Conservation (phyloP, 257 asterid genomes). For the Gentiana straminea region DNA sequence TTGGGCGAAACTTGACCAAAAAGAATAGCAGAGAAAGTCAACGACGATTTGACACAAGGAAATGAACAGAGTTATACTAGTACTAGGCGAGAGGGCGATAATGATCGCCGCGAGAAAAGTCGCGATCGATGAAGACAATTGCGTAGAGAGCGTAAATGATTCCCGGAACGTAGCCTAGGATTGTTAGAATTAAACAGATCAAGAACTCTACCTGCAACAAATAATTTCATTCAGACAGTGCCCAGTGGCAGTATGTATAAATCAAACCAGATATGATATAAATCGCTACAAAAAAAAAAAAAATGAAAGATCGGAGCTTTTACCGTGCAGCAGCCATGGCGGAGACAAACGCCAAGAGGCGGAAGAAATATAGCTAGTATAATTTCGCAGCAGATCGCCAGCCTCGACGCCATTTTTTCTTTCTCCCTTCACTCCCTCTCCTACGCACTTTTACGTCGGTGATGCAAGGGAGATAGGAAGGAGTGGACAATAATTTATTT, state of each 20-base stretch:
- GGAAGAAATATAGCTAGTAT: constrained; percentile 61
- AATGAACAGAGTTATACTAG: not conserved
- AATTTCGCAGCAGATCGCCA: constrained; percentile 50
- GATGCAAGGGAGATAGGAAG: too few species aligned
- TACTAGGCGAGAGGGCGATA: constrained; percentile 19
- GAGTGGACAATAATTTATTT: too few species aligned
- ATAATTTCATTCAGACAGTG: not conserved
- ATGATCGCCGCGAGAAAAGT: constrained; percentile 24
- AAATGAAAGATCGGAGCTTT: not conserved
- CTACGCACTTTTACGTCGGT: too few species aligned
- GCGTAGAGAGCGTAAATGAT: constrained; percentile 35
- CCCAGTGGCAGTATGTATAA: not conserved
- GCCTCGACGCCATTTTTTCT: constrained; percentile 33
- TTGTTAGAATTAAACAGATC: constrained; percentile 15
- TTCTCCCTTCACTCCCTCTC: not conserved
- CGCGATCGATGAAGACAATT: constrained; percentile 48
- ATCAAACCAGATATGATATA: not conserved
- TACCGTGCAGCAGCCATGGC: constrained; percentile 81
- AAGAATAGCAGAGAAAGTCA: not conserved
- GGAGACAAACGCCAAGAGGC: constrained; percentile 80
- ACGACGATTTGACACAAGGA: not conserved
- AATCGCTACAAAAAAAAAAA: not conserved
- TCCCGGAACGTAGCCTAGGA: constrained; percentile 15
- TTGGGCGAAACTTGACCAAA: not conserved
- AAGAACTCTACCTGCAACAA: constrained; percentile 16